Evolutionary conservation across 2,329 filamentous ascomycete species (phyloP), one percentile per base, ranked within the genome.

Genomic region (Ploettnerulaceae sp.): DNA sequence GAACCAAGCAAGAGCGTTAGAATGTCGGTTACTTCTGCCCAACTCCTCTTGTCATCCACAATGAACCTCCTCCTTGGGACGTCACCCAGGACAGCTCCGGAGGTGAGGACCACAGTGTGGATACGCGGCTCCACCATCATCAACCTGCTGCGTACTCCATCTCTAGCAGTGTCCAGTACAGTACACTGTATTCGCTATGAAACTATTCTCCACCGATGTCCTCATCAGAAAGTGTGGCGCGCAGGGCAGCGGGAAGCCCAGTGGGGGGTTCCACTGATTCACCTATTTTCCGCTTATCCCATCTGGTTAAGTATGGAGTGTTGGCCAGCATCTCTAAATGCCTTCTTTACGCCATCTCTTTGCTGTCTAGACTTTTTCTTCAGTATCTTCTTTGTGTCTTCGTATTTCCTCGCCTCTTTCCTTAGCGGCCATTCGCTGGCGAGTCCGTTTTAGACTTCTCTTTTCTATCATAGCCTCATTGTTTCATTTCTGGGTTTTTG

Each of bases 381-480:
- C 26, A 8, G 26, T 31, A 29, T 31, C 15, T 11, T 40, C n/a
- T 33, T 41, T 22, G 24, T 18, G 29, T 45, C 36, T 40, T 35
- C 31, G 15, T 38, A 29, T 46, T 45, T 18, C 12, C 31, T 48
- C 34, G 40, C 32, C 25, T 49, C 49, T 26, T 42, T 42, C 11
- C 31, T 31, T 47, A 34, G n/a, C 14, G 9, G 18, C 20, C 7
- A 18, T 46, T 57, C 55, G 56, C 52, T 57, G 52, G 51, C 54
- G 56, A 57, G 42, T 53, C 52, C 47, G 55, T 54, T 31, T 21
- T 18, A 46, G 34, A 49, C 32, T 55, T 52, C 34, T 14, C 21
- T 49, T 54, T 40, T 22, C 33, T 22, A n/a, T 28, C 14, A 36
- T 21, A 15, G 34, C 18, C 26, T 45, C 42, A 22, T 18, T 45